Evolutionary conservation across 345 rosid species (phyloP), one percentile per base, ranked within the genome.

Genomic region (Lepidium didymum): DNA sequence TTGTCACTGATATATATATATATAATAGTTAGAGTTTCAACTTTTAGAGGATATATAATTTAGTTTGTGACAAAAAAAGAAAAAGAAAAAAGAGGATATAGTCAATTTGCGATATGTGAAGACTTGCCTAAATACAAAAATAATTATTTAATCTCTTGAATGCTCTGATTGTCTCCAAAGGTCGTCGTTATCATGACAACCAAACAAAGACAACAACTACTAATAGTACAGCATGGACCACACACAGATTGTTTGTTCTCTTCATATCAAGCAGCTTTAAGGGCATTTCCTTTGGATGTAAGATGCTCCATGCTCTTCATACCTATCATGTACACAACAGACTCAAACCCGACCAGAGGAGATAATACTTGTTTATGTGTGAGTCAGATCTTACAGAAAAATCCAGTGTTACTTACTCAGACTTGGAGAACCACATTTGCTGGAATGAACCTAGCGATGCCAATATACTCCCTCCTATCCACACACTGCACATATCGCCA

Each of bases 361-460:
- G 52, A 29, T 6, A 21, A 16, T 19, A 44, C 18, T 29, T 44
- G 54, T 34, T 6, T 23, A 4, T 10, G 25, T 21, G 36, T 21
- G 45, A 19, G 36, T 67, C 18, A 92, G 77, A 89, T 82, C 92
- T 29, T 91, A 87, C 87, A 85, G 6, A 56, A 25, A 31, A 35
- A 10, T 45, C 27, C 16, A 21, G 19, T 23, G 73, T 21, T 56
- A 49, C 75, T 70, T 61, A 53, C 78, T 74, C 77, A 10, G 45
- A 74, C 19, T 74, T 67, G 31, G 96, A 89, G 82, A 91, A 86
- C 99, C 99, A 94, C 97, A 87, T 91, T 73, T 87, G 97, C 84
- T 94, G 97, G 80, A 87, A 91, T 25, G 97, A 91, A 58, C 95
- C 95, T 10, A 87, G 88, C 7, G 96, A 87, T 65, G 97, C 99